These are phyloP conservation scores for Verticillium tricorpus DNA, from an alignment of 2,329 filamentous ascomycete species.

Conservation along the genomic window DNA sequence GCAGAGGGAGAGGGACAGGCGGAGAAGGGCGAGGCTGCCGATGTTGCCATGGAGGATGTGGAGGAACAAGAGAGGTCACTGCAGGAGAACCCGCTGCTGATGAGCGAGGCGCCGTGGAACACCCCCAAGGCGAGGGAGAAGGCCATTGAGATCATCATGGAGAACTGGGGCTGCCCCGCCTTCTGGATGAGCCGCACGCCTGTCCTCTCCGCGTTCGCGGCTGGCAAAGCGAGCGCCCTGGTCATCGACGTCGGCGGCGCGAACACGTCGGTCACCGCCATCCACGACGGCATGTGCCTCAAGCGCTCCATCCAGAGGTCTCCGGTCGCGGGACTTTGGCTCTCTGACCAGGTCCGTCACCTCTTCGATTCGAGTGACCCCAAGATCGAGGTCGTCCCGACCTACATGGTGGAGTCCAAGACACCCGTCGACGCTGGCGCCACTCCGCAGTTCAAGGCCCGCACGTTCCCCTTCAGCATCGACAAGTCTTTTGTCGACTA, in stretches of 20 bases:
- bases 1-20: conserved; percentile 60
- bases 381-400: conserved; percentile 71
- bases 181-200: conserved; percentile 91
- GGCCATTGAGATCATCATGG: conserved; percentile 93
- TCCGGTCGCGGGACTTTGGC: conserved; percentile 80
- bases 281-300: conserved; percentile 91
- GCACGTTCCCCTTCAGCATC: conserved; percentile 60
- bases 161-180: conserved; percentile 90
- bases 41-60: conserved; percentile 53
- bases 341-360: conserved; percentile 81
- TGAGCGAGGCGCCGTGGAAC: conserved; percentile 96
- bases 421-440: conserved; percentile 81
- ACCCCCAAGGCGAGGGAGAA: conserved; percentile 82
- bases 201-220: conserved; percentile 85
- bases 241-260: conserved; percentile 90
- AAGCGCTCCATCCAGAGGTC: conserved; percentile 87
- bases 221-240: conserved; percentile 87
- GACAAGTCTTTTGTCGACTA: conserved; percentile 70
- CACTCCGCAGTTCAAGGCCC: conserved; percentile 70
- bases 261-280: conserved; percentile 81
- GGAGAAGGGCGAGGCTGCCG: conserved; percentile 54
- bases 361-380: conserved; percentile 69
- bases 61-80: conserved; percentile 68
- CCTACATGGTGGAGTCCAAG: conserved; percentile 86
- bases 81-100: conserved; percentile 82